Percentiles rank a stretch among this genome's conserved stretches.
Evolutionary conservation across 352 stramenopile species (phyloP).

Genomic region (Nothophytophthora sp.): DNA sequence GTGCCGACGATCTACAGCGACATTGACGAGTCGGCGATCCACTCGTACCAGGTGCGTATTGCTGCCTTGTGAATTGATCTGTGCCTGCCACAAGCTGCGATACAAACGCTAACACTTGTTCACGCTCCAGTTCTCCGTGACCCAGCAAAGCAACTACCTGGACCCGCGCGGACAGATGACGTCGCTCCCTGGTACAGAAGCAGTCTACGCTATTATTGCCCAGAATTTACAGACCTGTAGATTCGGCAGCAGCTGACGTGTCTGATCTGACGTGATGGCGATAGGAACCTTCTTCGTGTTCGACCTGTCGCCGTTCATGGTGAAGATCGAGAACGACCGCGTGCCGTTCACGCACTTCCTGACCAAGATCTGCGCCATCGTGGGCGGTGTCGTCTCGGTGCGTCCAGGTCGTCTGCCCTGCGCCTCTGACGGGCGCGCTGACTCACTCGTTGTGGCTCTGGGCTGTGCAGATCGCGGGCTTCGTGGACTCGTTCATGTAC

Average conservation of each 20-base stretch:
- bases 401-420: constrained; percentile 12
- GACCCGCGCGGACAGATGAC: constrained; percentile 65
- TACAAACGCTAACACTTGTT: constrained; percentile 1
- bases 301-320: constrained; percentile 85
- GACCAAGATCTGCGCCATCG: constrained; percentile 83
- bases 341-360: constrained; percentile 85
- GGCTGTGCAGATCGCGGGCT: constrained; percentile 70
- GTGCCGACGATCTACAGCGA: constrained; percentile 87
- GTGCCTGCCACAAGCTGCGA: background rate
- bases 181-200: constrained; percentile 53
- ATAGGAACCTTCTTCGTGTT: constrained; percentile 87
- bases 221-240: background rate
- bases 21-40: constrained; percentile 51
- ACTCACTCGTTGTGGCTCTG: background rate
- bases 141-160: constrained; percentile 79
- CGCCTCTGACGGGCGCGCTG: too few relatives aligned
- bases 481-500: constrained; percentile 89
- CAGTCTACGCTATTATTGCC: background rate
- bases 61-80: background rate
- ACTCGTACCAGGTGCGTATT: constrained; percentile 66
- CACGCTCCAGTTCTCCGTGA: constrained; percentile 70
- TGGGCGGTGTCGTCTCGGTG: constrained; percentile 84
- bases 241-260: background rate
- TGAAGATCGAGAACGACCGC: constrained; percentile 83
- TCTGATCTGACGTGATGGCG: background rate